Base-by-base conservation (phyloP, 768 basidiomycete species). In the Mycena metata region DNA sequence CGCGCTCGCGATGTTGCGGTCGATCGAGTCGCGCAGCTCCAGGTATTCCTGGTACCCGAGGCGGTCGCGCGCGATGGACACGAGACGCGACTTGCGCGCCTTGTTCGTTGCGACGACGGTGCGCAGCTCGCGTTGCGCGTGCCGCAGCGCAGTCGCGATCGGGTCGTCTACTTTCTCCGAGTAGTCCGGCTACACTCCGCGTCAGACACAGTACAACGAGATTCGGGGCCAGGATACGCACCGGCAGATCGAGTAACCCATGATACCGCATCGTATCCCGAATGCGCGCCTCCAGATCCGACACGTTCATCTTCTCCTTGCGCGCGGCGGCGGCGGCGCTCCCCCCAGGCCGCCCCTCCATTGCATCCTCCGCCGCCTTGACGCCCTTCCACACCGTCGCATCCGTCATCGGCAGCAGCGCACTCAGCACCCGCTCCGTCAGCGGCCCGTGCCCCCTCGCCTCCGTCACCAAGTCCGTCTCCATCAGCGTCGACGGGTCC, bases 21-120 rank as follows among this genome's bases (percentile, higher is more conserved):
- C 96, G 55, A 99, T 87, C 5, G 91, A 85, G 69, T 97, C 96
- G 19, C 96, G 89, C 10, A 89, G 78, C 35, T 94, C 92, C 64
- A 94, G 79, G 81, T 97, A 99, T 75, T 99, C 97, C 74, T 95
- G 94, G 76, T 95, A 94, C 8, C 91, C 96, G 19, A 99, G 85
- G 23, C 96, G 89, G 74, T 96, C 94, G 67, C 91, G 89, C 33
- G 96, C 96, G 68, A 96, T 87, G 16, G 84, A 82, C 16, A 85
- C 85, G 2, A 99, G 86, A 5, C 93, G 90, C 35, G 81, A 79
- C 76, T 92, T 92, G 15, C 97, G 91, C 4, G 89, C 88, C 73
- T 96, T 95, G 83, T 99, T 99, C 65, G 89, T 85, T 11, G 90
- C 86, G 3, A 92, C 84, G 55, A 98, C 93, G 8, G 81, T 82